Percentiles rank a stretch among this genome's conserved stretches.
Conservation (phyloP, 805 yeast species). For the Saccharomyces paradoxus region DNA sequence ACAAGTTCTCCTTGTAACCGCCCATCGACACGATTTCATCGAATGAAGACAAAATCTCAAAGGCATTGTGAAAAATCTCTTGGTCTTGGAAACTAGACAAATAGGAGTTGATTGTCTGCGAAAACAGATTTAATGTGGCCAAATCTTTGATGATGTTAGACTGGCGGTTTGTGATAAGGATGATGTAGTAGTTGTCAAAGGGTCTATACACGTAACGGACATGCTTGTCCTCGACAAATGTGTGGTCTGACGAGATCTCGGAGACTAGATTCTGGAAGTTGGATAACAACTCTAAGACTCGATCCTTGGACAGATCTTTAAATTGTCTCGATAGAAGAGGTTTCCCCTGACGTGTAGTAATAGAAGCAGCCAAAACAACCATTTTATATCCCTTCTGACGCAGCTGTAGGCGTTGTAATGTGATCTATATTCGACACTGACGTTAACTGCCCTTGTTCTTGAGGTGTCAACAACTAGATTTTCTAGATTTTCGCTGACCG, state of each 20-base stretch:
- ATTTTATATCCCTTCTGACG: constrained; percentile 12
- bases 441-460: background rate
- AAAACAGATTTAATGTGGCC: constrained; percentile 78
- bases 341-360: constrained; percentile 89
- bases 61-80: constrained; percentile 76
- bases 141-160: constrained; percentile 92
- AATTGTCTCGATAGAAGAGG: constrained; percentile 89
- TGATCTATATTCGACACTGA: background rate
- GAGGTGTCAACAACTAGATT: background rate
- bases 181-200: constrained; percentile 84
- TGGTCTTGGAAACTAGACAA: constrained; percentile 68
- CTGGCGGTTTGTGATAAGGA: constrained; percentile 80
- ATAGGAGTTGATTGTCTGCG: constrained; percentile 70
- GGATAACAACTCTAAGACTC: constrained; percentile 78
- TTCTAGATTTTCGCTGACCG: background rate
- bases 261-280: constrained; percentile 76
- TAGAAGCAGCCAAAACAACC: constrained; percentile 89
- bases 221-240: constrained; percentile 85
- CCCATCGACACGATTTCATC: constrained; percentile 91
- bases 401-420: background rate
- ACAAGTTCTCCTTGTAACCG: constrained; percentile 83
- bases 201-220: constrained; percentile 95
- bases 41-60: constrained; percentile 82
- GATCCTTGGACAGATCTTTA: constrained; percentile 71
- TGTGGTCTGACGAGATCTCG: constrained; percentile 68